Evolutionary conservation across 768 basidiomycete genomes (phyloP).

Genomic region (Tulasnella sp.): DNA sequence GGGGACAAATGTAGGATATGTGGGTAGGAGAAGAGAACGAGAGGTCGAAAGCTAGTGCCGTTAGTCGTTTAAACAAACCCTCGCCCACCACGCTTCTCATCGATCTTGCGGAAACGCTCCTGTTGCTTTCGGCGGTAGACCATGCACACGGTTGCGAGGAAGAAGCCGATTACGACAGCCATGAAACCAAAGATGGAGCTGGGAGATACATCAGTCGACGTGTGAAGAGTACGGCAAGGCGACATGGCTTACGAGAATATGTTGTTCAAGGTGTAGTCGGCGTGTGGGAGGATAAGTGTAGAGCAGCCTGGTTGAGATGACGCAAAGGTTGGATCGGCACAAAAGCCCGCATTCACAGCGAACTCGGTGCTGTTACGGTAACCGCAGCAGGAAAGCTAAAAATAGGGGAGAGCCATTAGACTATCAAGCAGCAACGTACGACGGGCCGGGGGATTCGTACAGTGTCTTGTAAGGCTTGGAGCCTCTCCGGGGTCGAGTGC

Average conservation of each 20-base stretch:
- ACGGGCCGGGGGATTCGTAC: constrained; percentile 31
- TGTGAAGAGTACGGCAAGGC: background rate
- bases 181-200: constrained; percentile 63
- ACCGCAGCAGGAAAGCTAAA: constrained; percentile 71
- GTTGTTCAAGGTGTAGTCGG: constrained; percentile 63
- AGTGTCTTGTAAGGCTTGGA: constrained; percentile 58
- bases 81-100: constrained; percentile 72
- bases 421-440: too few species aligned
- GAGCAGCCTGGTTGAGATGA: constrained; percentile 24
- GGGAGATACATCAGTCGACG: constrained; percentile 21
- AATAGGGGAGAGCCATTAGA: constrained; percentile 8
- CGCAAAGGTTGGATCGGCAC: constrained; percentile 54
- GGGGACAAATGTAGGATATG: constrained; percentile 7
- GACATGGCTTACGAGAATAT: constrained; percentile 59
- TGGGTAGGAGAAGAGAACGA: background rate
- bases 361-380: constrained; percentile 51
- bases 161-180: constrained; percentile 59
- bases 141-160: constrained; percentile 72
- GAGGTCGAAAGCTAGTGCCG: background rate
- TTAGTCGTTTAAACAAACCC: constrained; percentile 57
- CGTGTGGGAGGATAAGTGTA: constrained; percentile 29
- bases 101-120: constrained; percentile 80
- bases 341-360: constrained; percentile 45
- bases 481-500: constrained; percentile 31
- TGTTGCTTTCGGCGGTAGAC: constrained; percentile 76